Evolutionary conservation across 257 asterid genomes (phyloP), one percentile per base, ranked within the genome.

Genomic region (Agastache rugosa): DNA sequence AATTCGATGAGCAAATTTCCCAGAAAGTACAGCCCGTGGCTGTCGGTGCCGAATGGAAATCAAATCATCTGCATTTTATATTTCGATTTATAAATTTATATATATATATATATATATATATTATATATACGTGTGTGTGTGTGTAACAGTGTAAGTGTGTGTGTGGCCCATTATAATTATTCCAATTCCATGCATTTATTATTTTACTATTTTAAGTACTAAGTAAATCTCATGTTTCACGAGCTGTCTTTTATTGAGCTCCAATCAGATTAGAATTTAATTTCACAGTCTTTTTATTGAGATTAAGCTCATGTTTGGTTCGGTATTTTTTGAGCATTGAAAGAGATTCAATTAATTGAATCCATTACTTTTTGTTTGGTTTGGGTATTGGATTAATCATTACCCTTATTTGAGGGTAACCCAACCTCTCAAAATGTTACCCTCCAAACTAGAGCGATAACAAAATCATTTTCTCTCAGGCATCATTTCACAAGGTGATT

Each of bases 31-130:
- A 3, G 9, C 34, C 66, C 67, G 60, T 35, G 78, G 39, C 74
- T 47, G 81, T 78, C 81, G 81, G 81, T 78, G 81, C 78, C 74
- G 23, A 47, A 44, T 61, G 69, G 58, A 39, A 22, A 15, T 65
- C 59, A 25, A 75, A 67, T 69, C 34, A 63, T 70, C 4, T 16
- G 61, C 48, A 31, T n/a, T 70, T 37, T 51, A 45, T 61, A 25
- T 45, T 44, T 59, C 34, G 17, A 22, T 34, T 15, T 22, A 12
- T 22, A 8, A 77, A 51, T 23, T 10, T 5, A 68, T 20, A 7
- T 60, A 4, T n/a, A n/a, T n/a, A n/a, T n/a, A n/a, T n/a, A n/a
- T n/a, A n/a, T n/a, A n/a, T n/a, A n/a, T n/a, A n/a, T n/a, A 37
- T 53, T 10, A 56, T 56, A 11, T 22, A 42, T 42, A 1, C 11